These are phyloP conservation scores for Cercis canadensis DNA, from an alignment of 306 rosid genomes.

Conservation along the genomic window DNA sequence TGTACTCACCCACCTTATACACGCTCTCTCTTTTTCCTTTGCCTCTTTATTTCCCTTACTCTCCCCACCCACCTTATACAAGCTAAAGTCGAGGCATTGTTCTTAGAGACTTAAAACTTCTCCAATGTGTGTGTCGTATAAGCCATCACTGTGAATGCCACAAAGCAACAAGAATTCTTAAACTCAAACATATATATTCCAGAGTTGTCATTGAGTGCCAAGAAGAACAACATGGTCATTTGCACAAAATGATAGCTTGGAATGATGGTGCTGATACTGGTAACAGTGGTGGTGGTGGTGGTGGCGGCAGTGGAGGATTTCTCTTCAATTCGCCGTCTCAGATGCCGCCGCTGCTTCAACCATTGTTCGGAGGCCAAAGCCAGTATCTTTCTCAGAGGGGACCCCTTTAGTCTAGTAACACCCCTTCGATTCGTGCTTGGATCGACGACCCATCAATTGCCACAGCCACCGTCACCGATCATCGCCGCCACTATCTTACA, in stretches of 20 bases:
- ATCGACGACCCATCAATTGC: constrained; percentile 66
- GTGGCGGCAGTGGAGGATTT: constrained; percentile 46
- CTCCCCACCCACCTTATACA: too few species aligned
- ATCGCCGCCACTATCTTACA: constrained; percentile 50
- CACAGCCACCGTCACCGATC: constrained; percentile 25
- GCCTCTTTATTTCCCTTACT: too few species aligned
- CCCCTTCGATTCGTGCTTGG: constrained; percentile 89
- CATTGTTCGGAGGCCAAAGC: constrained; percentile 53
- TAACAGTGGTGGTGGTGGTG: constrained; percentile 45
- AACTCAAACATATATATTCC: too few species aligned
- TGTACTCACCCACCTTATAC: too few species aligned
- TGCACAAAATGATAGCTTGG: constrained; percentile 68
- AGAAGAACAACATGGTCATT: constrained; percentile 51
- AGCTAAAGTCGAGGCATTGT: too few species aligned
- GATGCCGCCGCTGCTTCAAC: constrained; percentile 35
- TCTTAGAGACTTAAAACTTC: too few species aligned
- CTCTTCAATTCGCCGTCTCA: constrained; percentile 53
- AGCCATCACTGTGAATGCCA: too few species aligned
- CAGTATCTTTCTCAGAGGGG: constrained; percentile 96
- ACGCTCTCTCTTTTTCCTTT: too few species aligned
- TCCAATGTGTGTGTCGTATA: too few species aligned
- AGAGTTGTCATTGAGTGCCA: too few species aligned
- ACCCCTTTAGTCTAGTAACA: constrained; percentile 99
- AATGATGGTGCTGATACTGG: constrained; percentile 47
- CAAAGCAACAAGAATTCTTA: too few species aligned